These are phyloP conservation scores for Rhynchospora pubera DNA, from an alignment of 176 grass and related monocot species.

Conservation along the genomic window DNA sequence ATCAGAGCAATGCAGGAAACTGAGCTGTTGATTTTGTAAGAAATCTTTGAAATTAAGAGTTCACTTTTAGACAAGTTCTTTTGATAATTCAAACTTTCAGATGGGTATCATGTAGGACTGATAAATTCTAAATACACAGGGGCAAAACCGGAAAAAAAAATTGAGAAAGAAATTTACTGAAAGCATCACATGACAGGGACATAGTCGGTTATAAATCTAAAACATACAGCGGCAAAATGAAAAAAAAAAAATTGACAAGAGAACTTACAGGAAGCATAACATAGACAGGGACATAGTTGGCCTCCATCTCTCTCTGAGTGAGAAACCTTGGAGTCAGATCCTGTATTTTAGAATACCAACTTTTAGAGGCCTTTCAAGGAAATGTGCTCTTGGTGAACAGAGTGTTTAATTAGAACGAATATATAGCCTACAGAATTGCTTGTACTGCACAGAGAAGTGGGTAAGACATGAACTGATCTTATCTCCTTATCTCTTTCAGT, in stretches of 20 bases:
- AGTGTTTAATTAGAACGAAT: neutral
- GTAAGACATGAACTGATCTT: neutral
- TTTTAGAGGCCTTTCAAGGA: neutral
- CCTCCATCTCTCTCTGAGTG: slow-evolving; percentile 44
- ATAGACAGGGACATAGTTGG: slow-evolving; percentile 75
- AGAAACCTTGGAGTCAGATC: slow-evolving; percentile 8
- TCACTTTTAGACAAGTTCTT: neutral
- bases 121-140: neutral
- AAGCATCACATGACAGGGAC: slow-evolving; percentile 80
- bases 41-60: neutral
- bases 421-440: slow-evolving; percentile 2
- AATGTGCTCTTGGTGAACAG: neutral
- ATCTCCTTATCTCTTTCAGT: neutral
- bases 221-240: neutral
- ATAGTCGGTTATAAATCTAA: slow-evolving; percentile 38
- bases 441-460: neutral
- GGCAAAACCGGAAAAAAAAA: neutral
- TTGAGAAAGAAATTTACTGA: slow-evolving; percentile 33
- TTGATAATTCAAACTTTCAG: neutral
- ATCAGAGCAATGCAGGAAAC: neutral
- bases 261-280: slow-evolving; percentile 70
- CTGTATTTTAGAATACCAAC: neutral
- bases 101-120: neutral
- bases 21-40: neutral
- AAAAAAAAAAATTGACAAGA: neutral